Base-by-base conservation (phyloP, 768 basidiomycete species). In the Mycena indigotica region DNA sequence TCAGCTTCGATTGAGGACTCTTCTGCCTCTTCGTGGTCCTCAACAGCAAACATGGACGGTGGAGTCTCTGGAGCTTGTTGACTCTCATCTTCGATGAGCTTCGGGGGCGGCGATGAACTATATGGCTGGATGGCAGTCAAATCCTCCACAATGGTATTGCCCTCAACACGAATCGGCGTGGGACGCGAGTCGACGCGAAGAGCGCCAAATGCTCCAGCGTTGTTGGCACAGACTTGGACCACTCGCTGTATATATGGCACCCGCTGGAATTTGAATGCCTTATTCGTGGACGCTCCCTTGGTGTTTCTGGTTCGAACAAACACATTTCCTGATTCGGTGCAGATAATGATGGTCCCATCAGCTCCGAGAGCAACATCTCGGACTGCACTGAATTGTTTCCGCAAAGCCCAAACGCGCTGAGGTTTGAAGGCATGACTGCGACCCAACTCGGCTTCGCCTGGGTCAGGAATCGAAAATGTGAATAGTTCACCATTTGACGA, bases 321-420 rank as follows among this genome's bases (percentile, higher is more conserved):
- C 28, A 96, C 95, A 65, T 98, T 95, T 0, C 96, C 96, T 3
- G 96, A 95, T 60, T 90, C 86, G 1, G 96, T 98, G 73, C 93
- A 97, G 45, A 98, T 81, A 67, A 97, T 88, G 66, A 97, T 83
- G 16, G 89, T 84, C 3, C 95, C 93, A 61, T 97, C 94, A 1
- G 86, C 77, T 19, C 93, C 93, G 15, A 98, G 77, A 0, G 93
- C 94, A 8, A 96, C 89, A 65, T 98, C 96, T 87, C 89, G 63
- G 29, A 93, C 93, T 15, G 90, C 87, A 58, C 90, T 93, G 66
- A 91, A 92, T 61, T 91, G 86, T 70, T 90, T 93, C 59, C 91
- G 77, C 50, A 96, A 74, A 0, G 92, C 89, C 96, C 95, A 98
- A 5, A 93, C 86, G 24, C 93, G 84, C 69, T 95, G 93, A 0